Evolutionary conservation across 805 yeast genomes (phyloP).

Genomic region (Cyberlindnera mycetangii): DNA sequence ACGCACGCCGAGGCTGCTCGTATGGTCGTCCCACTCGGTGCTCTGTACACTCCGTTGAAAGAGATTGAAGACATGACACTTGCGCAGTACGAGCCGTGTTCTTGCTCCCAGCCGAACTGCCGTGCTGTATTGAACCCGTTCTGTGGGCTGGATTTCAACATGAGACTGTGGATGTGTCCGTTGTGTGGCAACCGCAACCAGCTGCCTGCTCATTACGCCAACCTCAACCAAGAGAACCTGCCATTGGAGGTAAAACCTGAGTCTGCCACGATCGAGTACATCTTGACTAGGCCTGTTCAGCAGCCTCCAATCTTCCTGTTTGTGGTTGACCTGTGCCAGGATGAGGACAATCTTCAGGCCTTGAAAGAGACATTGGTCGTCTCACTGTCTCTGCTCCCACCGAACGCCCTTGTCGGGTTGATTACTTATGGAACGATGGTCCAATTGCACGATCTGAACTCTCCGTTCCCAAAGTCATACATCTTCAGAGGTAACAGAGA

Average conservation of each 20-base stretch:
- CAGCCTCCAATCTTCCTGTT: slow-evolving; percentile 84
- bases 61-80: slow-evolving; percentile 71
- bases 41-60: slow-evolving; percentile 91
- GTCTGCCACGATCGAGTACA: slow-evolving; percentile 80
- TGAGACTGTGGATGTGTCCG: slow-evolving; percentile 82
- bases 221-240: slow-evolving; percentile 67
- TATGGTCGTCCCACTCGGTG: slow-evolving; percentile 91
- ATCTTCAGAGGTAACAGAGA: slow-evolving; percentile 91
- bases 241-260: slow-evolving; percentile 75
- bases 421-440: slow-evolving; percentile 89
- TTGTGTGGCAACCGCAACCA: slow-evolving; percentile 76
- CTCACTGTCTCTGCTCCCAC: slow-evolving; percentile 78
- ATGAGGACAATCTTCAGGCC: slow-evolving; percentile 79
- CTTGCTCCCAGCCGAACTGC: slow-evolving; percentile 75
- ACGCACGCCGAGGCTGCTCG: slow-evolving; percentile 86
- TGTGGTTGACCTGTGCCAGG: slow-evolving; percentile 87
- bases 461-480: slow-evolving; percentile 66
- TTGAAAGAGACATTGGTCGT: slow-evolving; percentile 77
- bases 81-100: slow-evolving; percentile 82
- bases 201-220: slow-evolving; percentile 78
- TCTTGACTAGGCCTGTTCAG: slow-evolving; percentile 74
- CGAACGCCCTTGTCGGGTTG: slow-evolving; percentile 83
- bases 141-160: slow-evolving; percentile 72
- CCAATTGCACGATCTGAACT: slow-evolving; percentile 79
- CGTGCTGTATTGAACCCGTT: slow-evolving; percentile 85